phyloP scores from a whole-genome alignment of 108 stramenopile species.

The Fistulifera pelliculosa region DNA sequence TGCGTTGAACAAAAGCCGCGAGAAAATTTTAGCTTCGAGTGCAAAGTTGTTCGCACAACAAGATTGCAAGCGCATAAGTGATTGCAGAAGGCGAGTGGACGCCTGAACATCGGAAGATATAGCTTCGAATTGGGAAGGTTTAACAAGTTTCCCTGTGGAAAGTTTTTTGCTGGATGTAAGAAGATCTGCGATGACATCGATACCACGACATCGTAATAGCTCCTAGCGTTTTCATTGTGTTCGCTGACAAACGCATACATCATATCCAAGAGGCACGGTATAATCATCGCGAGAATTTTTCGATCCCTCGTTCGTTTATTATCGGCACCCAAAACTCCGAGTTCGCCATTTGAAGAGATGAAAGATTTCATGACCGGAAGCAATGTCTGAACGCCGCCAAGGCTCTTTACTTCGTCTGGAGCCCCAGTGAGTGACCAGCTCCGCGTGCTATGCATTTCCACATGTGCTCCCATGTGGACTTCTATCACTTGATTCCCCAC shows the following conservation, averaged over 20 bases:
- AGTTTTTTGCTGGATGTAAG: constrained; percentile 26
- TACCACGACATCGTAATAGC: constrained; percentile 61
- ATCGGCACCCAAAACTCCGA: not conserved
- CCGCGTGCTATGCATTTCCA: constrained; percentile 18
- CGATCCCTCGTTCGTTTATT: not conserved
- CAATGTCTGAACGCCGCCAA: constrained; percentile 63
- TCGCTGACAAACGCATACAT: constrained; percentile 59
- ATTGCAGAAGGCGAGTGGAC: constrained; percentile 29
- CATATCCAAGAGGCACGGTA: constrained; percentile 36
- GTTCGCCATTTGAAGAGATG: constrained; percentile 8
- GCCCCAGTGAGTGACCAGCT: constrained; percentile 40
- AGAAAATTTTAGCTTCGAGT: constrained; percentile 60
- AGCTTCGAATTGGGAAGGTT: constrained; percentile 11
- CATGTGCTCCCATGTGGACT: constrained; percentile 48
- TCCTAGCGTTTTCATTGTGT: constrained; percentile 60
- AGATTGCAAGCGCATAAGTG: constrained; percentile 50
- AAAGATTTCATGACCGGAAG: constrained; percentile 34
- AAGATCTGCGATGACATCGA: constrained; percentile 54
- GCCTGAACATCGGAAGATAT: constrained; percentile 13
- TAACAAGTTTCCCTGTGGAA: constrained; percentile 2
- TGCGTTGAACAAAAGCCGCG: constrained; percentile 58
- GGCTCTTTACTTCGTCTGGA: constrained; percentile 47
- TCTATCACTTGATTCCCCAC: constrained; percentile 33
- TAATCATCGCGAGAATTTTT: constrained; percentile 4
- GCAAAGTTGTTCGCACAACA: constrained; percentile 41